These are phyloP conservation scores for Eurotiales sp. DNA, from an alignment of 2,329 filamentous ascomycete species.

Conservation along the genomic window DNA sequence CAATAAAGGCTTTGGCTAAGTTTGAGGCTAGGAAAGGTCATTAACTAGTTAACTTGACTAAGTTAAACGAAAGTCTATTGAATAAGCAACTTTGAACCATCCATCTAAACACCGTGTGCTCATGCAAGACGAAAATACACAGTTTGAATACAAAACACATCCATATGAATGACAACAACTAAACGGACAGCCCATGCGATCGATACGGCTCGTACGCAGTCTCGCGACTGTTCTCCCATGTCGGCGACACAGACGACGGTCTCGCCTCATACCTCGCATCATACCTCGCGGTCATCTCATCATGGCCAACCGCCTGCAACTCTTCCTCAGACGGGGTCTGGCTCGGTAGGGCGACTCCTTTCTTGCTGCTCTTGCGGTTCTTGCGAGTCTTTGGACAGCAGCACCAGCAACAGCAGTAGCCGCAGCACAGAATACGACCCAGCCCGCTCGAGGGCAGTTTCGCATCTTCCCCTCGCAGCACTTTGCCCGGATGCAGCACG, in stretches of 20 bases:
- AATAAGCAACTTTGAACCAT: no score
- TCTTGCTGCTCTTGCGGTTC: not conserved
- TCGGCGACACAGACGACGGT: not conserved
- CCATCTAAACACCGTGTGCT: not conserved
- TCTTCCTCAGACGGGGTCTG: not conserved
- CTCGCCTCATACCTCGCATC: not conserved
- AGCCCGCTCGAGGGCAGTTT: constrained; percentile 5
- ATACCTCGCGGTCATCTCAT: not conserved
- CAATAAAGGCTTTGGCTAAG: no score
- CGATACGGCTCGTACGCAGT: constrained; percentile 5
- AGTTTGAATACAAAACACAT: no score
- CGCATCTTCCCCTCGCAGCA: constrained; percentile 1
- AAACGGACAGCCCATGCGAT: not conserved
- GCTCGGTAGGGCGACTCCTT: not conserved
- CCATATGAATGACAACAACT: not conserved
- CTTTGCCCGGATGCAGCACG: not conserved
- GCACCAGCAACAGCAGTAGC: constrained; percentile 7
- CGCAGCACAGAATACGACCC: constrained; percentile 4
- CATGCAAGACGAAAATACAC: not conserved
- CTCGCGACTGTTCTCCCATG: not conserved
- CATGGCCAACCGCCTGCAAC: not conserved
- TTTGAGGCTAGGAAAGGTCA: no score
- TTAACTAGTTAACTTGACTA: no score
- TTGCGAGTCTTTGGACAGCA: not conserved
- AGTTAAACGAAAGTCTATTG: no score